Conservation (phyloP, 768 basidiomycete genomes). For the Symmetrospora coprosmae region DNA sequence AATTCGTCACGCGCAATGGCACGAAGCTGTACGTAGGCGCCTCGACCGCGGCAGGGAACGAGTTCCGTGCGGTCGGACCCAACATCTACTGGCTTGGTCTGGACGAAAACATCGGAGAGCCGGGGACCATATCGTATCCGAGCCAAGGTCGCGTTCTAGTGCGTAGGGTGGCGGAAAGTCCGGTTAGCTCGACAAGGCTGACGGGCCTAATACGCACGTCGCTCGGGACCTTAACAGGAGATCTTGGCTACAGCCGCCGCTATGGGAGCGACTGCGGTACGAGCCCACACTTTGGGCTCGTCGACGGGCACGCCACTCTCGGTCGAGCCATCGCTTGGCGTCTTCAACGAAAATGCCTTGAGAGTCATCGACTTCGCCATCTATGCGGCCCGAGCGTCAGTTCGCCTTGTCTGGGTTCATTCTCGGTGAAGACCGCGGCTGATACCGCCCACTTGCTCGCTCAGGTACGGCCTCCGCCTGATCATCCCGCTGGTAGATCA, state of each 20-base stretch:
- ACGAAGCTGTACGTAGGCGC: slow-evolving; percentile 23
- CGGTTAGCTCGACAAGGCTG: too few relatives aligned
- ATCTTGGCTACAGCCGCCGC: slow-evolving; percentile 30
- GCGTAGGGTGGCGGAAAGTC: background rate
- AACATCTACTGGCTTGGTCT: slow-evolving; percentile 34
- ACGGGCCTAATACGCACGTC: background rate
- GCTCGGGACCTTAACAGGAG: slow-evolving; percentile 22
- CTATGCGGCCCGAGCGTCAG: slow-evolving; percentile 24
- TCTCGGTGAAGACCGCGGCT: too few relatives aligned
- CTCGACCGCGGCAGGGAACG: too few relatives aligned
- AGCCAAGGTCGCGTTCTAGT: slow-evolving; percentile 8
- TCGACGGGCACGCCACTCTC: slow-evolving; percentile 34
- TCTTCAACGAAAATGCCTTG: slow-evolving; percentile 34
- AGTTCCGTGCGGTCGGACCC: slow-evolving; percentile 28
- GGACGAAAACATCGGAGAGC: slow-evolving; percentile 33
- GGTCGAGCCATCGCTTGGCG: slow-evolving; percentile 33
- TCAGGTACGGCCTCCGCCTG: slow-evolving; percentile 28
- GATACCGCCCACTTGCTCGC: slow-evolving; percentile 2
- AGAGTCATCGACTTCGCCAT: slow-evolving; percentile 36
- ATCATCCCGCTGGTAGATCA: slow-evolving; percentile 29
- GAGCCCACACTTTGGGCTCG: slow-evolving; percentile 35
- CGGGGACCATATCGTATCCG: slow-evolving; percentile 26
- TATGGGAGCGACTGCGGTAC: slow-evolving; percentile 34
- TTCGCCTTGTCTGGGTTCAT: too few relatives aligned
- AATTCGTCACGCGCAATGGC: slow-evolving; percentile 25